These are phyloP conservation scores for Pogostemon cablin DNA, from an alignment of 257 asterid species.

Conservation along the genomic window DNA sequence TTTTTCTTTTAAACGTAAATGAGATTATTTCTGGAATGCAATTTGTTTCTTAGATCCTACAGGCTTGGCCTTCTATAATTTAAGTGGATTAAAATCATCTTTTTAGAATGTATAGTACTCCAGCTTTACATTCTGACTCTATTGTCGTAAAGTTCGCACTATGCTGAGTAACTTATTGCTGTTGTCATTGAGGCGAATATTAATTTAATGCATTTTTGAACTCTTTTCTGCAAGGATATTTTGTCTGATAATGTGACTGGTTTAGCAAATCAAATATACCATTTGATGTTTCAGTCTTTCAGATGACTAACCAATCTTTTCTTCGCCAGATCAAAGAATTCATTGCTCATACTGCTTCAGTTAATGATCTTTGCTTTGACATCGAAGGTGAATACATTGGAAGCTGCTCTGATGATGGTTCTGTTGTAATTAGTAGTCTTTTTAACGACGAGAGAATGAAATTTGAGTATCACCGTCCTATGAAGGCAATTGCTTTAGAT, in stretches of 20 bases:
- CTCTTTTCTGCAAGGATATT: slow-evolving; percentile 12
- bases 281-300: slow-evolving; percentile 12
- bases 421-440: slow-evolving; percentile 87
- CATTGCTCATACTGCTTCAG: slow-evolving; percentile 87
- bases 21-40: slow-evolving; percentile 8
- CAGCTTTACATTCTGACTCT: slow-evolving; percentile 4
- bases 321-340: slow-evolving; percentile 81
- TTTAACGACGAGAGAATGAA: slow-evolving; percentile 86
- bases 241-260: slow-evolving; percentile 26
- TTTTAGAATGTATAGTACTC: slow-evolving; percentile 7
- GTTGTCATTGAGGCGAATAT: slow-evolving; percentile 14
- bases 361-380: slow-evolving; percentile 93
- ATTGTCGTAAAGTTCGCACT: slow-evolving; percentile 14
- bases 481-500: slow-evolving; percentile 95
- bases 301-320: slow-evolving; percentile 34
- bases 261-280: slow-evolving; percentile 13
- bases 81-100: not conserved
- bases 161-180: slow-evolving; percentile 20
- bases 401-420: slow-evolving; percentile 99
- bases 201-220: not conserved
- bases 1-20: not conserved
- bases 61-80: not conserved
- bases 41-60: not conserved
- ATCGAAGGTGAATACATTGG: slow-evolving; percentile 95
- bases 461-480: slow-evolving; percentile 95